Conservation (phyloP, 352 stramenopile genomes). For the Phytophthora agathidicida region DNA sequence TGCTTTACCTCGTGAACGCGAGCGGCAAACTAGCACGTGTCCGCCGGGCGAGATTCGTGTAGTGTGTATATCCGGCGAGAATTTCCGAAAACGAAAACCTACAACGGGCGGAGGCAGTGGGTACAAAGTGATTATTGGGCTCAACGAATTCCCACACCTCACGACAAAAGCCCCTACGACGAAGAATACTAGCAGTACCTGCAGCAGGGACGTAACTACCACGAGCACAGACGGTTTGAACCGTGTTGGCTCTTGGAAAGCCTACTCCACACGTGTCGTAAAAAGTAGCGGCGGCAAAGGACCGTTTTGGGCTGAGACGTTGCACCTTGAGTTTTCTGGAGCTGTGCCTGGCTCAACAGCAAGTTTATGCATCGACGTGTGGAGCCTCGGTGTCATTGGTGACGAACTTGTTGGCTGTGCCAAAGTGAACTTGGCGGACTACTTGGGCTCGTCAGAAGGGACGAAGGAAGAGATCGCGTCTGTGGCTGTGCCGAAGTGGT, state of each 20-base stretch:
- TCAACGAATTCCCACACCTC: conserved; percentile 78
- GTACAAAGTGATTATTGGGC: conserved; percentile 70
- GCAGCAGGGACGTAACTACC: conserved; percentile 25
- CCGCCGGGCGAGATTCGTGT: conserved; percentile 82
- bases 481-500: conserved; percentile 76
- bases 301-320: conserved; percentile 81
- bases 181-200: conserved; percentile 16
- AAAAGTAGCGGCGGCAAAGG: conserved; percentile 57
- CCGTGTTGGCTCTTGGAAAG: conserved; percentile 60
- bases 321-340: conserved; percentile 78
- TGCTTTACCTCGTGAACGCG: conserved; percentile 68
- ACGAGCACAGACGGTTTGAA: conserved; percentile 48
- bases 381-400: conserved; percentile 75
- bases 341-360: conserved; percentile 77
- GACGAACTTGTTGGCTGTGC: conserved; percentile 79
- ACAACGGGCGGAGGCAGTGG: conserved; percentile 54
- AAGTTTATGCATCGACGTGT: conserved; percentile 79
- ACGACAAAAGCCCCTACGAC: conserved; percentile 49
- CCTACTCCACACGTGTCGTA: conserved; percentile 66
- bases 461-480: conserved; percentile 76
- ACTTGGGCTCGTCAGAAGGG: conserved; percentile 62
- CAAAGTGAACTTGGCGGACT: conserved; percentile 81
- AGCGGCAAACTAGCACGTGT: conserved; percentile 62
- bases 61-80: conserved; percentile 75
- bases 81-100: conserved; percentile 34